Evolutionary conservation across 129 eudicot species (phyloP), one percentile per base, ranked within the genome.

Genomic region (Saposhnikovia divaricata): DNA sequence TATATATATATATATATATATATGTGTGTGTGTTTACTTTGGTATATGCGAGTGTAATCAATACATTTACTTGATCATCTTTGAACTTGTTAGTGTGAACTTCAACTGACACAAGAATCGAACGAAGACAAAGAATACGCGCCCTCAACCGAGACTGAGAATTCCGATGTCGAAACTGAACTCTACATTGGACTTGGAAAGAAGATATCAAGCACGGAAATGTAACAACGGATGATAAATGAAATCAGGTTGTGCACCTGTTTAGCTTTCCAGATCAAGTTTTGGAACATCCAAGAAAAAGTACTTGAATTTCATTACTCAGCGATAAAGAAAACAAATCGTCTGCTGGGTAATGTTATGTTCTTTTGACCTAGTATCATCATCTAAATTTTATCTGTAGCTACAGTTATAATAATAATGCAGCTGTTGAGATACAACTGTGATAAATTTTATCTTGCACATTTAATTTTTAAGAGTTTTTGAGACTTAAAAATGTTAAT

Each of bases 131-230:
- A 83, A 51, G 80, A 12, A 13, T 78, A 59, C 34, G 74, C 78
- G 27, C 69, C 69, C n/a, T 80, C 78, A 25, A 65, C 89, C 42
- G 98, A 87, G 37, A 85, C 89, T 57, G 96, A 92, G 79, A 84
- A 84, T 39, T 90, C 97, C 0, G 98, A 95, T 63, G 98, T 95
- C 79, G 98, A 95, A 84, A 95, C 97, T 3, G 98, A 92, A 38
- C 85, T 95, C 71, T 68, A 27, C 73, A 68, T 68, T 12, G 73
- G 73, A 31, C 42, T 68, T 31, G 23, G 73, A 31, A 68, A 68
- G 42, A 68, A 31, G 73, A 68, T 68, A 68, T 13, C 42, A 13
- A 68, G 40, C 43, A 31, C 2, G 16, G 66, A 57, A 7, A 57
- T 13, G 18, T 28, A 25, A 27, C 28, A 9, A 12, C 21, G 23